Conservation (phyloP, 1,284 basidiomycete genomes). For the Sphaerobolus stellatus region DNA sequence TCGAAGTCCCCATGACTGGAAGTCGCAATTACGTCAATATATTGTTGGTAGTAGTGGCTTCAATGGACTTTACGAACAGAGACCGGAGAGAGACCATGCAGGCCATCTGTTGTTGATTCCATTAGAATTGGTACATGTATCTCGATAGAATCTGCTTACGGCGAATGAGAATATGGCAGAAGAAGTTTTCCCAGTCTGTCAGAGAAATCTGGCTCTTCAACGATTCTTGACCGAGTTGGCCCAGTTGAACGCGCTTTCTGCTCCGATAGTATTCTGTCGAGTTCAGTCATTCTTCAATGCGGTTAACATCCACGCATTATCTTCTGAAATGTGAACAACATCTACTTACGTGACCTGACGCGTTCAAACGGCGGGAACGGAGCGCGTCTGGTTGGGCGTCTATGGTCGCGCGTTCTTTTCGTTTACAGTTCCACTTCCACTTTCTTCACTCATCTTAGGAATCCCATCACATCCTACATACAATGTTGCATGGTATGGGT, state of each 20-base stretch:
- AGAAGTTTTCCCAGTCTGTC: neutral
- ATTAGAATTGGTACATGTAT: neutral
- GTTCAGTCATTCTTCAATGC: neutral
- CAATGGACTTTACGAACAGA: neutral
- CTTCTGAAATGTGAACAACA: too few species aligned
- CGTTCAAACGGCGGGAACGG: too few species aligned
- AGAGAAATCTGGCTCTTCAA: neutral
- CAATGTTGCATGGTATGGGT: too few species aligned
- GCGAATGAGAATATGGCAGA: neutral
- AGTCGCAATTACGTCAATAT: neutral
- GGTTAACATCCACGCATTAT: neutral
- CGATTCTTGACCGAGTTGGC: neutral
- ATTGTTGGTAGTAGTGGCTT: neutral
- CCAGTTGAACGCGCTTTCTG: neutral
- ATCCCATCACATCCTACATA: too few species aligned
- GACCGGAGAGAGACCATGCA: slow-evolving; percentile 3
- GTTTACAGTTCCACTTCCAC: too few species aligned
- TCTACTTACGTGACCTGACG: too few species aligned
- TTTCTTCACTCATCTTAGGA: too few species aligned
- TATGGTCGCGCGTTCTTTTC: too few species aligned
- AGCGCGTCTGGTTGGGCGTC: too few species aligned
- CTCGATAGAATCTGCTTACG: neutral
- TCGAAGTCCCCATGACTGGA: slow-evolving; percentile 6
- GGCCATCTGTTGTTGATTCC: too few species aligned
- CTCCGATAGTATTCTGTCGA: neutral